A percentile compares a stretch with the other conserved stretches of the same genome.
Evolutionary conservation across 2,329 filamentous ascomycete genomes (phyloP).

Genomic region (Cladosporium sp.): DNA sequence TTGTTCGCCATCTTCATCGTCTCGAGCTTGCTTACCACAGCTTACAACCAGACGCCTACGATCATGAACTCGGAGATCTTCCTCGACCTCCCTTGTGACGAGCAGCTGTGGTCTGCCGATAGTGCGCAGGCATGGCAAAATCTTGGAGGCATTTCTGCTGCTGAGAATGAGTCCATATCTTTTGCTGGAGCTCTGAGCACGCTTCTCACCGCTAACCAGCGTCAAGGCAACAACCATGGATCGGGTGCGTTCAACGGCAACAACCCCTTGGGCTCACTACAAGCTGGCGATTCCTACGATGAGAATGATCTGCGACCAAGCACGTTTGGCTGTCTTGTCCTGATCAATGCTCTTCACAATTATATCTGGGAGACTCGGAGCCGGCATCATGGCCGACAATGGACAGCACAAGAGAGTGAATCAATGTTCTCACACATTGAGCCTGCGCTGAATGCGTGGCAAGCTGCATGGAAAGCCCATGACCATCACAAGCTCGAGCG

Average conservation of each 20-base stretch:
- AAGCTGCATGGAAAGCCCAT: conserved; percentile 84
- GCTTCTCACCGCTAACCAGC: conserved; percentile 72
- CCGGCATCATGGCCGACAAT: conserved; percentile 78
- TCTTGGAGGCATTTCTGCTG: conserved; percentile 66
- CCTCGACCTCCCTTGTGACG: conserved; percentile 85
- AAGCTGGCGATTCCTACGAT: conserved; percentile 17
- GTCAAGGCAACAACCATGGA: conserved; percentile 32
- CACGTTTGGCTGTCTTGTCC: conserved; percentile 82
- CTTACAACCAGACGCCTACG: conserved; percentile 87
- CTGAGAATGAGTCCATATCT: conserved; percentile 66
- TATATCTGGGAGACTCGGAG: conserved; percentile 98
- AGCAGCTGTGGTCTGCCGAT: conserved; percentile 83
- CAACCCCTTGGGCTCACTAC: conserved; percentile 19
- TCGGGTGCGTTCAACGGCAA: conserved; percentile 21
- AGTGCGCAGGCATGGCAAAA: conserved; percentile 76
- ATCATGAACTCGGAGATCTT: conserved; percentile 92
- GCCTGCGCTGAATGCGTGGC: conserved; percentile 90
- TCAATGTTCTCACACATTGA: conserved; percentile 96
- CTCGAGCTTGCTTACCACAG: conserved; percentile 84
- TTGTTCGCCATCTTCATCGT: conserved; percentile 87
- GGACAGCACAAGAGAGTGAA: conserved; percentile 89
- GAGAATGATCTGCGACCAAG: conserved; percentile 71
- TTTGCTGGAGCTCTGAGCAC: conserved; percentile 81
- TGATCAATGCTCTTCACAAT: conserved; percentile 94
- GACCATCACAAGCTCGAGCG: conserved; percentile 78